phyloP scores from a whole-genome alignment of 805 yeast genomes.

The Nakazawaea molendinolei region DNA sequence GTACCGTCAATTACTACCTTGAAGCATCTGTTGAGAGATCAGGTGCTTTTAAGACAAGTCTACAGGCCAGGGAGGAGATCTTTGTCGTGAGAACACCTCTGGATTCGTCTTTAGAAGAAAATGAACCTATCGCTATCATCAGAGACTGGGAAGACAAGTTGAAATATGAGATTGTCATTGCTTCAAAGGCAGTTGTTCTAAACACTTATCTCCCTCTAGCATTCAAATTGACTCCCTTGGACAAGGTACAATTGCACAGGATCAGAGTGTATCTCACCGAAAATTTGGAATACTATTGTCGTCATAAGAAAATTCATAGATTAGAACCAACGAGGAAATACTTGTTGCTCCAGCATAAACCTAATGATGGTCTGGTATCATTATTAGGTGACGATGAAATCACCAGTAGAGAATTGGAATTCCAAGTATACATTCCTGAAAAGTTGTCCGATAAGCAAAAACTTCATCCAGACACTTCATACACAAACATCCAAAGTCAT shows the following conservation, averaged over 20 bases:
- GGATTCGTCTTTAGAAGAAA: constrained; percentile 74
- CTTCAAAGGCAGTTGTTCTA: constrained; percentile 80
- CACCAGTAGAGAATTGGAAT: constrained; percentile 74
- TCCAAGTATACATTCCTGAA: constrained; percentile 80
- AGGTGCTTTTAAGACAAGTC: constrained; percentile 81
- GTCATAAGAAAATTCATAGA: constrained; percentile 80
- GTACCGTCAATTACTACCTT: constrained; percentile 64
- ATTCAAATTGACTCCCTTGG: constrained; percentile 77
- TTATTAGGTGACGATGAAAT: constrained; percentile 50
- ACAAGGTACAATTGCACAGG: constrained; percentile 81
- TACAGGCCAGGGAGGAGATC: constrained; percentile 58
- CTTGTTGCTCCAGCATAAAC: constrained; percentile 73
- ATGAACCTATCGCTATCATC: constrained; percentile 86
- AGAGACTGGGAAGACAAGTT: constrained; percentile 93
- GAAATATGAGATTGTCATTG: constrained; percentile 83
- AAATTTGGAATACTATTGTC: constrained; percentile 84
- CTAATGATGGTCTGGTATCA: constrained; percentile 42
- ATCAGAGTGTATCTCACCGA: constrained; percentile 83
- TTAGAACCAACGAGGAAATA: constrained; percentile 85
- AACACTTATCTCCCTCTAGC: constrained; percentile 82
- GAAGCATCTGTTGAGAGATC: constrained; percentile 66
- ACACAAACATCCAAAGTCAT: constrained; percentile 72
- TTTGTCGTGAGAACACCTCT: constrained; percentile 69
- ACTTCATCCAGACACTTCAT: constrained; percentile 83
- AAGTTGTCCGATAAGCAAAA: constrained; percentile 46